These are phyloP conservation scores for Actinomucor elegans DNA, from an alignment of 371 early-diverging fungal species.

Conservation along the genomic window DNA sequence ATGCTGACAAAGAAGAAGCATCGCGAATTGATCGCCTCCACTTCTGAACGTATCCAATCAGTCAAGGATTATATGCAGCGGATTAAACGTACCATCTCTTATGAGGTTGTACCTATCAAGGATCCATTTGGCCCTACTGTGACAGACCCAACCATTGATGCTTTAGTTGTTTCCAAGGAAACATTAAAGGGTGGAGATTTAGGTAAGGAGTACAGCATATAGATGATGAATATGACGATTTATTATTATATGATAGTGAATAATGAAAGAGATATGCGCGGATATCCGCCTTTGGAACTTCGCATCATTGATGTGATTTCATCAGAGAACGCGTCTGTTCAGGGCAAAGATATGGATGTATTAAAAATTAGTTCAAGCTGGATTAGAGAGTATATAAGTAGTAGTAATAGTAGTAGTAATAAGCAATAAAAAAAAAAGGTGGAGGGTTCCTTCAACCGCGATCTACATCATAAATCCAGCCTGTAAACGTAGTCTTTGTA, in stretches of 20 bases:
- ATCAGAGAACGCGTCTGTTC: slow-evolving; percentile 32
- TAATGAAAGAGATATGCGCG: slow-evolving; percentile 49
- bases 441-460: background rate
- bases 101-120: slow-evolving; percentile 68
- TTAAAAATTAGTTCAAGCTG: slow-evolving; percentile 75
- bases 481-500: slow-evolving; percentile 35
- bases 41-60: slow-evolving; percentile 56
- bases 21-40: slow-evolving; percentile 69
- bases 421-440: background rate
- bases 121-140: slow-evolving; percentile 93
- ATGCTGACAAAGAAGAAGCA: slow-evolving; percentile 76
- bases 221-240: too few relatives aligned
- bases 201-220: slow-evolving; percentile 36
- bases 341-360: slow-evolving; percentile 43
- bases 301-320: slow-evolving; percentile 77
- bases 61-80: slow-evolving; percentile 63
- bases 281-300: slow-evolving; percentile 60
- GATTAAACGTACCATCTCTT: slow-evolving; percentile 50
- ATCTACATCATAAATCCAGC: slow-evolving; percentile 58
- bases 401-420: background rate
- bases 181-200: slow-evolving; percentile 77
- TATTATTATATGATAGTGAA: slow-evolving; percentile 52
- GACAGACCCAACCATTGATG: slow-evolving; percentile 71
- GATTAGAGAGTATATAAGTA: slow-evolving; percentile 54
- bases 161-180: slow-evolving; percentile 88